Percentiles rank a stretch among this genome's conserved stretches.
These are phyloP conservation scores for Flaveria trinervia DNA, from an alignment of 129 eudicot genomes.

Conservation along the genomic window DNA sequence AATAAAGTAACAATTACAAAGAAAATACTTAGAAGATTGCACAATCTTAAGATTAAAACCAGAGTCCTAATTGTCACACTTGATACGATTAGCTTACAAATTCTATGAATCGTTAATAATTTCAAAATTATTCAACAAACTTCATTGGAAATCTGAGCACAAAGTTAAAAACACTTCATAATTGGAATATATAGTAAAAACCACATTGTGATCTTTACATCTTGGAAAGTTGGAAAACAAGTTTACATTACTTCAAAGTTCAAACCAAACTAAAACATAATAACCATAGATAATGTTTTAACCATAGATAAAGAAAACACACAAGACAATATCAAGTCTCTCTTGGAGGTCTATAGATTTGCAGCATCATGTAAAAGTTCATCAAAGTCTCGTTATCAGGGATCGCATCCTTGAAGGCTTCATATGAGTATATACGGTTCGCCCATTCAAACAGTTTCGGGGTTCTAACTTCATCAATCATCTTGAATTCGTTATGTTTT, in stretches of 20 bases:
- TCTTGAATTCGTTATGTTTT: conserved; percentile 23
- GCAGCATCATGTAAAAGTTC: conserved; percentile 25
- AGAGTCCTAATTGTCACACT: too few species aligned
- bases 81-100: too few species aligned
- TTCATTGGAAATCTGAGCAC: neutral
- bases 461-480: conserved; percentile 42
- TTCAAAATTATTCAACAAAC: too few species aligned
- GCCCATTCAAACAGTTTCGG: conserved; percentile 44
- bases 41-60: too few species aligned
- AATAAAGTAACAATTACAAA: too few species aligned
- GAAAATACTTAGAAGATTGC: too few species aligned
- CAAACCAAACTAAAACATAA: neutral
- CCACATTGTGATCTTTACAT: neutral
- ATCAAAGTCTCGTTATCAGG: conserved; percentile 37
- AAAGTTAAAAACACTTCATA: neutral
- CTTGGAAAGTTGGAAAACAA: neutral
- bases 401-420: conserved; percentile 41
- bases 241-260: neutral
- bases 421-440: conserved; percentile 28
- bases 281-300: neutral
- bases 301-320: neutral
- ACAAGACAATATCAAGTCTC: neutral
- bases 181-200: neutral
- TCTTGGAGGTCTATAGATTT: conserved; percentile 18
- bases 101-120: too few species aligned